Percentiles rank a stretch among this genome's conserved stretches.
Conservation (phyloP, 2,329 filamentous ascomycete genomes). For the Stemphylium beticola region DNA sequence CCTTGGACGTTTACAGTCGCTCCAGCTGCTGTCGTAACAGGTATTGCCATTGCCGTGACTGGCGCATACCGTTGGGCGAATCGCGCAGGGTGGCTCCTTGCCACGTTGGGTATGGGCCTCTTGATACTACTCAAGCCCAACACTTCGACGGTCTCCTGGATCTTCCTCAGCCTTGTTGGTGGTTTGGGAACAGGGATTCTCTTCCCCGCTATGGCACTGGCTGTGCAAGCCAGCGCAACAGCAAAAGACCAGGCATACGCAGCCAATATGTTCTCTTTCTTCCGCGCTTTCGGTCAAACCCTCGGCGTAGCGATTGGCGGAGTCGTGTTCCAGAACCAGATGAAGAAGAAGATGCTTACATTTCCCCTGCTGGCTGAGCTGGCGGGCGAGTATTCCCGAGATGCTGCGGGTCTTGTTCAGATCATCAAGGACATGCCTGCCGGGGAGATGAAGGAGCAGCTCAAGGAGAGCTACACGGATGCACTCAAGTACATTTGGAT, state of each 20-base stretch:
- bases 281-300: slow-evolving; percentile 68
- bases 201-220: slow-evolving; percentile 68
- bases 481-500: slow-evolving; percentile 63
- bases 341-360: slow-evolving; percentile 58
- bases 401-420: slow-evolving; percentile 65
- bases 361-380: slow-evolving; percentile 57
- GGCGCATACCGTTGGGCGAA: slow-evolving; percentile 67
- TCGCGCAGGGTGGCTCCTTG: slow-evolving; percentile 66
- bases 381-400: slow-evolving; percentile 59
- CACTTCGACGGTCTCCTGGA: slow-evolving; percentile 61
- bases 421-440: slow-evolving; percentile 63
- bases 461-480: slow-evolving; percentile 59
- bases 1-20: slow-evolving; percentile 64
- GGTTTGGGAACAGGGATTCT: slow-evolving; percentile 69
- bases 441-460: slow-evolving; percentile 53
- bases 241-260: slow-evolving; percentile 66
- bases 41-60: slow-evolving; percentile 60
- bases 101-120: slow-evolving; percentile 64
- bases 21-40: slow-evolving; percentile 63
- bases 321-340: slow-evolving; percentile 72
- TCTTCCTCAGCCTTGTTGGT: slow-evolving; percentile 66
- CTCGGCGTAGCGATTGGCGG: slow-evolving; percentile 71
- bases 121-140: slow-evolving; percentile 58
- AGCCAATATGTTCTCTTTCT: slow-evolving; percentile 70
- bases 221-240: slow-evolving; percentile 66